Conservation (phyloP, 2,329 filamentous ascomycete species). For the Cladosporium sp. region DNA sequence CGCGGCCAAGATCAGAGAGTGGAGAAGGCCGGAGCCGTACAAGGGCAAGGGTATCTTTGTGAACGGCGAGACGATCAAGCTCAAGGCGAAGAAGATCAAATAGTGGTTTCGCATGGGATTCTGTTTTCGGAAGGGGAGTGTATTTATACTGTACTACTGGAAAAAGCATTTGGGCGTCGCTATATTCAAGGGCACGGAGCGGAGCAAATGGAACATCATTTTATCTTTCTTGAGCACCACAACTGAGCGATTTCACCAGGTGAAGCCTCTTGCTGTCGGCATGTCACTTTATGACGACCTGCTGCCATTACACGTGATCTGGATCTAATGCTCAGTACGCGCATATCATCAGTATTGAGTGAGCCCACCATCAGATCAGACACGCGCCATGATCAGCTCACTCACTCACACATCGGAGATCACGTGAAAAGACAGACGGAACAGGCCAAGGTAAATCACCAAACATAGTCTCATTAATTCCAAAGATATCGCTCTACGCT, state of each 20-base stretch:
- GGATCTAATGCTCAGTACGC: too few species aligned
- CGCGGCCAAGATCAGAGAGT: slow-evolving; percentile 80
- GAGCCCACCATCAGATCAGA: too few species aligned
- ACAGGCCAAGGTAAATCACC: neutral
- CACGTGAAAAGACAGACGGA: too few species aligned
- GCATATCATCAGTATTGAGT: too few species aligned
- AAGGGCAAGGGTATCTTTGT: slow-evolving; percentile 99
- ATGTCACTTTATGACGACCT: too few species aligned
- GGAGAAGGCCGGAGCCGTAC: slow-evolving; percentile 93
- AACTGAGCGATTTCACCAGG: too few species aligned
- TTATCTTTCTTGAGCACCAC: too few species aligned
- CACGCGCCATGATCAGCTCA: too few species aligned
- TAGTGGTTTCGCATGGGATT: slow-evolving; percentile 23
- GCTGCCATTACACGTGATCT: too few species aligned
- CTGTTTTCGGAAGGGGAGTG: neutral
- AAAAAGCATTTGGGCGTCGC: slow-evolving; percentile 11
- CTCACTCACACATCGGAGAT: too few species aligned
- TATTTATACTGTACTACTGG: slow-evolving; percentile 10
- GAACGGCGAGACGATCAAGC: slow-evolving; percentile 93
- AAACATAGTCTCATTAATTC: slow-evolving; percentile 13
- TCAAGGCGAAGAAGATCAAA: slow-evolving; percentile 82
- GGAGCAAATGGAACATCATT: slow-evolving; percentile 7
- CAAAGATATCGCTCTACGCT: slow-evolving; percentile 1
- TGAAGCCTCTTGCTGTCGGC: too few species aligned
- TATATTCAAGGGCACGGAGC: neutral